A percentile compares a stretch with the other conserved stretches of the same genome.
phyloP scores from a whole-genome alignment of 257 asterid genomes.

The Petrea volubilis region DNA sequence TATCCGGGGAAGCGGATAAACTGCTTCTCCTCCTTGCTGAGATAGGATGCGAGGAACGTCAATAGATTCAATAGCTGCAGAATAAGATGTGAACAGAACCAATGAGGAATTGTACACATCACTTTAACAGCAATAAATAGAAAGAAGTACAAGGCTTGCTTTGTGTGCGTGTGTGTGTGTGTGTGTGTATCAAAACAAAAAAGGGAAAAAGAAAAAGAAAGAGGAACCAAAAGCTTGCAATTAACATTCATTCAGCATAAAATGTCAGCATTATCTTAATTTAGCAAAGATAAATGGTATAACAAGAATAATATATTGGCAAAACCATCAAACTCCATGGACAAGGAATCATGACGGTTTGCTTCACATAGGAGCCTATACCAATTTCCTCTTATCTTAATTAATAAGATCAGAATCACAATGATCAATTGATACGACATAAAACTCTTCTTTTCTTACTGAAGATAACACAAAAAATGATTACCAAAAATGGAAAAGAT shows the following conservation, averaged over 20 bases:
- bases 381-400: constrained; percentile 5
- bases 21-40: constrained; percentile 99
- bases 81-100: constrained; percentile 25
- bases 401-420: constrained; percentile 4
- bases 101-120: constrained; percentile 13
- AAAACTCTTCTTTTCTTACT: background rate
- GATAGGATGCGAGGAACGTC: constrained; percentile 96
- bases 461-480: background rate
- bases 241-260: constrained; percentile 12
- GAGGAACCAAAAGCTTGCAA: constrained; percentile 11
- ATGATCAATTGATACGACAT: background rate
- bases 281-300: constrained; percentile 10
- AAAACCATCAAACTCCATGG: constrained; percentile 18
- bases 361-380: background rate
- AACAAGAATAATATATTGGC: background rate
- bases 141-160: constrained; percentile 3
- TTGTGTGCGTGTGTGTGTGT: no score
- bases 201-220: no score
- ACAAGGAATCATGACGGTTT: background rate
- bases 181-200: no score
- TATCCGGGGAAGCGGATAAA: constrained; percentile 91
- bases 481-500: background rate
- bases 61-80: constrained; percentile 87
- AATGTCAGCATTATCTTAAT: constrained; percentile 9
- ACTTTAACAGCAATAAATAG: constrained; percentile 5